These are phyloP conservation scores for Metschnikowia orientalis DNA, from an alignment of 805 yeast species.

Conservation along the genomic window DNA sequence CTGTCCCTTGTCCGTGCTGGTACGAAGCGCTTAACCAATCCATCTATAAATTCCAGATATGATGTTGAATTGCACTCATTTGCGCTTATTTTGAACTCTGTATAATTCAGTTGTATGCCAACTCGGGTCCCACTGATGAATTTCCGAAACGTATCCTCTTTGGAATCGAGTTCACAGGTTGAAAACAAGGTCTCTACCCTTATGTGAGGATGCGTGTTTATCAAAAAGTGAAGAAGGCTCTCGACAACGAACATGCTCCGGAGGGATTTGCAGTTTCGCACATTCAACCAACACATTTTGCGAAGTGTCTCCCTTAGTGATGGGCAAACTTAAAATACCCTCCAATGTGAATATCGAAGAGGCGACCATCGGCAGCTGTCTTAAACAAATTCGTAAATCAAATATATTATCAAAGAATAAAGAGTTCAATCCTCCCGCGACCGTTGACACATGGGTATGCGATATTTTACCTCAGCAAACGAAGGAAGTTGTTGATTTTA, in stretches of 20 bases:
- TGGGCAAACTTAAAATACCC: conserved; percentile 15
- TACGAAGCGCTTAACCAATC: neutral
- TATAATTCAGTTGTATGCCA: no score
- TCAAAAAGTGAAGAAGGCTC: no score
- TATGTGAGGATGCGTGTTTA: no score
- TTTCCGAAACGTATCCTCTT: neutral
- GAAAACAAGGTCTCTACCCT: no score
- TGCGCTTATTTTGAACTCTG: no score
- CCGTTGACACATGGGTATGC: conserved; percentile 46
- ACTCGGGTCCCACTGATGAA: no score
- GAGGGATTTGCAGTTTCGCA: no score
- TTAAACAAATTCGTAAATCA: conserved; percentile 42
- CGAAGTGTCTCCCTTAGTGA: no score
- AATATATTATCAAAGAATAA: conserved; percentile 13
- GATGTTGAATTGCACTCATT: conserved; percentile 1
- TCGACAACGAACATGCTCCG: no score
- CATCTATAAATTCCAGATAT: conserved; percentile 6
- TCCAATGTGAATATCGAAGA: conserved; percentile 40
- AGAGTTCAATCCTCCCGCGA: conserved; percentile 19
- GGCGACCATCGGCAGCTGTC: conserved; percentile 42
- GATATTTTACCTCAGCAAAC: conserved; percentile 38
- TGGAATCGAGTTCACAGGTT: conserved; percentile 5
- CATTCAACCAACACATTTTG: no score
- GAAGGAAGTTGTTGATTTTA: conserved; percentile 22
- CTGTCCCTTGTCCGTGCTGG: no score